Percentiles rank a stretch among this genome's conserved stretches.
Evolutionary conservation across 345 rosid genomes (phyloP).

Genomic region (Raphanus raphanistrum): DNA sequence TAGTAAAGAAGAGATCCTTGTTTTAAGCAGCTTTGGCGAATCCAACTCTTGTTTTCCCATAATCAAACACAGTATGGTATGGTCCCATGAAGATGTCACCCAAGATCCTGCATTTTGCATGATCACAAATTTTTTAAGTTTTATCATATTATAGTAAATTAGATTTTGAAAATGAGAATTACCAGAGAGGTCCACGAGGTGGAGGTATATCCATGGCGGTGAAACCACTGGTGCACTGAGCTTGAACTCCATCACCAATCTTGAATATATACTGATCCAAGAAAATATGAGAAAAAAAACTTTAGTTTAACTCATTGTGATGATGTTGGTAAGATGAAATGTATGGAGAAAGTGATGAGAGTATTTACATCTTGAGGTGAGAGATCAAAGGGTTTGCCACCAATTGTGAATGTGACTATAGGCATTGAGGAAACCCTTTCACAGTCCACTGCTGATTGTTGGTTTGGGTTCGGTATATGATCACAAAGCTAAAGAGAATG

Average conservation of each 20-base stretch:
- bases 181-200: constrained; percentile 70
- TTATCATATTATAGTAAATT: constrained; percentile 12
- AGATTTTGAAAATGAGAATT: constrained; percentile 7
- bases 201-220: constrained; percentile 59
- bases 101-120: constrained; percentile 60
- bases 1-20: constrained; percentile 6
- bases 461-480: constrained; percentile 78
- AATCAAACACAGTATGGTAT: constrained; percentile 91
- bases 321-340: constrained; percentile 17
- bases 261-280: constrained; percentile 58
- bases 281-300: too few species aligned
- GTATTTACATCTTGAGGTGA: constrained; percentile 67
- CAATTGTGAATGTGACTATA: constrained; percentile 69
- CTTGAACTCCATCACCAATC: constrained; percentile 50
- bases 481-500: constrained; percentile 65
- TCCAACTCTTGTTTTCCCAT: constrained; percentile 70
- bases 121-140: neutral
- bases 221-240: constrained; percentile 64
- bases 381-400: constrained; percentile 72
- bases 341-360: constrained; percentile 14
- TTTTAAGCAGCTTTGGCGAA: constrained; percentile 83
- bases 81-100: constrained; percentile 95
- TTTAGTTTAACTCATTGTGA: neutral
- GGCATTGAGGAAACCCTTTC: constrained; percentile 65
- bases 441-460: constrained; percentile 80